Conservation (phyloP, 179 eudicot genomes). For the Heliamphora pulchella region DNA sequence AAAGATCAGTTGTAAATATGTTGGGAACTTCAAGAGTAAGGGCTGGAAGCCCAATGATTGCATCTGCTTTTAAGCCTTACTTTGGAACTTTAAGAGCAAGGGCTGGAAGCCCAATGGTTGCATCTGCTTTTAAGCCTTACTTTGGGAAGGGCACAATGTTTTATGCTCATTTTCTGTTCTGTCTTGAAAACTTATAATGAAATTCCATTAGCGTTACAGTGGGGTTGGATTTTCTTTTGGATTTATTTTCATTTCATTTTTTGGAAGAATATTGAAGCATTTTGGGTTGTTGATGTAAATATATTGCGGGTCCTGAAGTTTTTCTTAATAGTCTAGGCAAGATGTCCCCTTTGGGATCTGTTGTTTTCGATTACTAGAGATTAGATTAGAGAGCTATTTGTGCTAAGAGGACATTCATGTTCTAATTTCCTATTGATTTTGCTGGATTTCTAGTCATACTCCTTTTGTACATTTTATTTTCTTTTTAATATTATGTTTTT, state of each 20-base stretch:
- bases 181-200: background rate
- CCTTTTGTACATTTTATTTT: no score
- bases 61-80: background rate
- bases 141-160: background rate
- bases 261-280: no score
- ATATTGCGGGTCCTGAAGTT: background rate
- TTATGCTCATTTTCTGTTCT: background rate
- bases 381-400: no score
- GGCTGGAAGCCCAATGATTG: slow-evolving; percentile 1
- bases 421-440: no score
- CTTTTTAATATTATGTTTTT: no score
- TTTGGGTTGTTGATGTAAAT: background rate
- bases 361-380: no score
- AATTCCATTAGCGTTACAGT: background rate
- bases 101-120: slow-evolving; percentile 1
- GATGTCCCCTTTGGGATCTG: no score
- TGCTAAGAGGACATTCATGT: no score
- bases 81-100: background rate
- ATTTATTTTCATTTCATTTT: background rate
- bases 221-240: background rate
- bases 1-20: background rate
- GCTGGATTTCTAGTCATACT: no score
- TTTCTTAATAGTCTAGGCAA: background rate
- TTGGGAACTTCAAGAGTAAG: background rate
- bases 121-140: background rate